Evolutionary conservation across 495 filamentous ascomycete species (phyloP).

Genomic region (Polyplosphaeria fusca): DNA sequence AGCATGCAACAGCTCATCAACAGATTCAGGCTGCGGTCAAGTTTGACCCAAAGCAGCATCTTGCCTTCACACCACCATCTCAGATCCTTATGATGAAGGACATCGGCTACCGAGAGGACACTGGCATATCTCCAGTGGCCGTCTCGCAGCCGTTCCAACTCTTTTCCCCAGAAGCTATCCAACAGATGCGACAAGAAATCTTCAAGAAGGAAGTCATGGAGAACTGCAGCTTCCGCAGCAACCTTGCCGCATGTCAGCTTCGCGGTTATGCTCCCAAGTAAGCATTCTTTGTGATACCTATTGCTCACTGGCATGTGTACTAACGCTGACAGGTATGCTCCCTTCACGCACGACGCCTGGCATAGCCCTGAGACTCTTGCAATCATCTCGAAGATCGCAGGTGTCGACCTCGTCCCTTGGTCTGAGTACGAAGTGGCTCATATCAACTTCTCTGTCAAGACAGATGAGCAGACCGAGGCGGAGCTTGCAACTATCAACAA

Average conservation of each 20-base stretch:
- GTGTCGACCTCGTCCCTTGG: constrained; percentile 66
- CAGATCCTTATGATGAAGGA: constrained; percentile 60
- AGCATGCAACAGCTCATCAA: constrained; percentile 18
- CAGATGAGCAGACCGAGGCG: constrained; percentile 52
- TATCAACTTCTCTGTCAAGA: constrained; percentile 65
- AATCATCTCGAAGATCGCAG: constrained; percentile 68
- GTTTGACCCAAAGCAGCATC: constrained; percentile 56
- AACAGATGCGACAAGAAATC: constrained; percentile 64
- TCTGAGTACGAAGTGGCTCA: constrained; percentile 75
- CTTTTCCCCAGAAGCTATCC: constrained; percentile 65
- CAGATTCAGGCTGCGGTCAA: constrained; percentile 8
- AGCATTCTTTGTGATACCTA: constrained; percentile 35
- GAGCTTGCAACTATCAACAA: constrained; percentile 42
- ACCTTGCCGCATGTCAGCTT: constrained; percentile 62
- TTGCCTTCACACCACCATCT: constrained; percentile 51
- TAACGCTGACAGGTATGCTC: constrained; percentile 49
- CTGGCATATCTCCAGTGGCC: constrained; percentile 62
- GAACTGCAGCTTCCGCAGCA: constrained; percentile 63
- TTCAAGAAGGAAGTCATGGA: constrained; percentile 60
- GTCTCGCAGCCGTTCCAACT: constrained; percentile 71
- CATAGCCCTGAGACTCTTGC: constrained; percentile 60
- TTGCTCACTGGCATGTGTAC: neutral
- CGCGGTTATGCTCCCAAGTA: constrained; percentile 68
- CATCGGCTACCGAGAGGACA: constrained; percentile 52
- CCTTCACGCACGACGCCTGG: constrained; percentile 71